These are phyloP conservation scores for Sanghuangporus sanghuang DNA, from an alignment of 1,284 basidiomycete genomes.

Conservation along the genomic window DNA sequence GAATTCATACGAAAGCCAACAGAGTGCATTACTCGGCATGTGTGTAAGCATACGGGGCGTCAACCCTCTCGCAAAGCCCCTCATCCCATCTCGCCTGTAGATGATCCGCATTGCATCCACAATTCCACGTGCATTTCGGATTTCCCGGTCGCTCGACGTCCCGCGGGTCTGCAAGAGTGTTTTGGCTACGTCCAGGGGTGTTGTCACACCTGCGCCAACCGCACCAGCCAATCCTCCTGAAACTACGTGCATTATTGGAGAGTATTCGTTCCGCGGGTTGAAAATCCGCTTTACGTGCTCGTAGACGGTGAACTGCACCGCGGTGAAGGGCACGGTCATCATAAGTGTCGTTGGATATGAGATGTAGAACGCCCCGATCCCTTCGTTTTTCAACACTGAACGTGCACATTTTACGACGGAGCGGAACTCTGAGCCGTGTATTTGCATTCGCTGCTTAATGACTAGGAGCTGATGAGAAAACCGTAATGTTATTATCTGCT, in stretches of 20 bases:
- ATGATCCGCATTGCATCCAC: constrained; percentile 87
- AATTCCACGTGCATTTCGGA: constrained; percentile 84
- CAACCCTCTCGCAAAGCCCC: constrained; percentile 85
- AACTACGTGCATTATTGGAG: constrained; percentile 85
- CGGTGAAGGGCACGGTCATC: constrained; percentile 97
- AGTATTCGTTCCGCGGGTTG: constrained; percentile 86
- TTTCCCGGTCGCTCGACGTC: constrained; percentile 74
- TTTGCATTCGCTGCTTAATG: constrained; percentile 99
- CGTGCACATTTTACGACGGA: constrained; percentile 81
- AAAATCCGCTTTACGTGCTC: constrained; percentile 87
- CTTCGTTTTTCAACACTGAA: constrained; percentile 83
- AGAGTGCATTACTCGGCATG: constrained; percentile 96
- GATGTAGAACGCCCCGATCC: constrained; percentile 91
- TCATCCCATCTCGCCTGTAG: constrained; percentile 77
- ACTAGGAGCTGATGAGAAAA: constrained; percentile 18
- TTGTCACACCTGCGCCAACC: constrained; percentile 93
- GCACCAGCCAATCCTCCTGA: constrained; percentile 92
- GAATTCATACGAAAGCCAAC: constrained; percentile 96
- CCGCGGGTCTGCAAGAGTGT: constrained; percentile 95
- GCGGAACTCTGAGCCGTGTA: constrained; percentile 87
- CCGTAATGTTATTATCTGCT: constrained; percentile 9
- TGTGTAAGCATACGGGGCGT: constrained; percentile 91
- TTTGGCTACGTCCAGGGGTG: constrained; percentile 98
- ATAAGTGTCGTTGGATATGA: constrained; percentile 98
- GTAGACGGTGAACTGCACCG: constrained; percentile 96